phyloP scores from a whole-genome alignment of 2,329 filamentous ascomycete genomes.

The Aspergillus pseudoviridinutans region DNA sequence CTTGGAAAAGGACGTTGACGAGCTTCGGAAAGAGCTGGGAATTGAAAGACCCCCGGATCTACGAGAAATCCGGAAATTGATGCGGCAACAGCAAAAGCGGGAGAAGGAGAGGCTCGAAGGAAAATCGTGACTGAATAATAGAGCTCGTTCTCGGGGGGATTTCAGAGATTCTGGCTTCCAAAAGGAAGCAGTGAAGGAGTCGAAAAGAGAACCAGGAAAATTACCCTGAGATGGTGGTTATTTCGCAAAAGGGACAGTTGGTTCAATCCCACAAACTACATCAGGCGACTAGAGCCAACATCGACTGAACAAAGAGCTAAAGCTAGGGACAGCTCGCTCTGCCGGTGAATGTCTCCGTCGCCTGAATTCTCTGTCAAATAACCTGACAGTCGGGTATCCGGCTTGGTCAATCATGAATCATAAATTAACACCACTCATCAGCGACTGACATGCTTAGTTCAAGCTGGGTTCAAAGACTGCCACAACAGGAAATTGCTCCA shows the following conservation, averaged over 20 bases:
- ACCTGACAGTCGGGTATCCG: background rate
- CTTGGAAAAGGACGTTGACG: slow-evolving; percentile 75
- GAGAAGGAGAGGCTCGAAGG: slow-evolving; percentile 50
- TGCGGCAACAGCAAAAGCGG: slow-evolving; percentile 64
- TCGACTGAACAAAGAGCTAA: background rate
- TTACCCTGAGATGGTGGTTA: background rate
- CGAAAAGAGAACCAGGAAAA: background rate
- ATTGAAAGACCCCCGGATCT: slow-evolving; percentile 89
- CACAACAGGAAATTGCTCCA: background rate
- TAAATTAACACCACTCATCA: background rate
- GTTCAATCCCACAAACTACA: background rate
- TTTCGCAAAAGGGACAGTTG: background rate
- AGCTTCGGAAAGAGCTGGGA: slow-evolving; percentile 68
- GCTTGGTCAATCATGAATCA: background rate
- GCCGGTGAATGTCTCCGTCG: background rate
- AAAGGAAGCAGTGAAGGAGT: background rate
- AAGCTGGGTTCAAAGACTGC: background rate
- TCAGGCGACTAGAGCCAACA: background rate
- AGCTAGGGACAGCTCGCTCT: background rate
- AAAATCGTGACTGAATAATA: slow-evolving; percentile 1
- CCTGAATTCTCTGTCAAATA: background rate
- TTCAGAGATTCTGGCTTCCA: background rate
- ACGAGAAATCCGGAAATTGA: slow-evolving; percentile 67
- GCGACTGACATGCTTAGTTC: background rate
- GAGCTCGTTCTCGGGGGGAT: slow-evolving; percentile 7